A percentile compares a stretch with the other conserved stretches of the same genome.
phyloP scores from a whole-genome alignment of 2,329 filamentous ascomycete species.

The Stylonectria norvegica region DNA sequence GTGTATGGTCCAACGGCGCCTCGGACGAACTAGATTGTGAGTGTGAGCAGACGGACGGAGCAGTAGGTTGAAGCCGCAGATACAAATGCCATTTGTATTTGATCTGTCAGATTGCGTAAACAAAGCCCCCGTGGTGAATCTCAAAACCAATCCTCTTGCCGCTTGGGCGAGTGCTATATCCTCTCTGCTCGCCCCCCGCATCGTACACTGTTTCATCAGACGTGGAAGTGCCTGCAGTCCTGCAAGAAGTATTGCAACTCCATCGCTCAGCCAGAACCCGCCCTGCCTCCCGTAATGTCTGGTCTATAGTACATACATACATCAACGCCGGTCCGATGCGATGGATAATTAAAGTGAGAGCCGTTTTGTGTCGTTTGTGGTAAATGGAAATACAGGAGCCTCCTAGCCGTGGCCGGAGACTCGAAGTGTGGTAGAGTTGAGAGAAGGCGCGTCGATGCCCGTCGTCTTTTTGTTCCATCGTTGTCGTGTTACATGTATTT shows the following conservation, averaged over 20 bases:
- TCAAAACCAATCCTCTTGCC: constrained; percentile 6
- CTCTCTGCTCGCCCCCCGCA: constrained; percentile 7
- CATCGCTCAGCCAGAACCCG: constrained; percentile 24
- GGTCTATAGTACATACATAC: constrained; percentile 33
- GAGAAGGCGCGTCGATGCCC: constrained; percentile 18
- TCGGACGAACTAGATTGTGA: constrained; percentile 19
- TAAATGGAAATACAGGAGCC: constrained; percentile 20
- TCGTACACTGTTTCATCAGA: constrained; percentile 21
- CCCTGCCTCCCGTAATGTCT: constrained; percentile 15
- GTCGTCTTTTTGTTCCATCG: constrained; percentile 6
- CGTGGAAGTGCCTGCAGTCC: constrained; percentile 11
- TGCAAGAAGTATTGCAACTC: constrained; percentile 19
- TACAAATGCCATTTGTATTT: constrained; percentile 25
- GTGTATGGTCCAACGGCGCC: constrained; percentile 35
- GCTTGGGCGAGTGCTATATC: constrained; percentile 4
- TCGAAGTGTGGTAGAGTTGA: constrained; percentile 24
- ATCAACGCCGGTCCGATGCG: constrained; percentile 36
- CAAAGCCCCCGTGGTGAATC: constrained; percentile 8
- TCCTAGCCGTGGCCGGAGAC: constrained; percentile 3
- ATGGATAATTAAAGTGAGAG: constrained; percentile 21
- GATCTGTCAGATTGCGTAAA: constrained; percentile 19
- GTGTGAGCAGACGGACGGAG: not conserved
- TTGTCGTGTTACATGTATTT: constrained; percentile 8
- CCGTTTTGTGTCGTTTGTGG: constrained; percentile 15
- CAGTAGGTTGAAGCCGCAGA: constrained; percentile 10